Evolutionary conservation across 371 early-diverging fungal genomes (phyloP), one percentile per base, ranked within the genome.

Genomic region (Mortierella sp.): DNA sequence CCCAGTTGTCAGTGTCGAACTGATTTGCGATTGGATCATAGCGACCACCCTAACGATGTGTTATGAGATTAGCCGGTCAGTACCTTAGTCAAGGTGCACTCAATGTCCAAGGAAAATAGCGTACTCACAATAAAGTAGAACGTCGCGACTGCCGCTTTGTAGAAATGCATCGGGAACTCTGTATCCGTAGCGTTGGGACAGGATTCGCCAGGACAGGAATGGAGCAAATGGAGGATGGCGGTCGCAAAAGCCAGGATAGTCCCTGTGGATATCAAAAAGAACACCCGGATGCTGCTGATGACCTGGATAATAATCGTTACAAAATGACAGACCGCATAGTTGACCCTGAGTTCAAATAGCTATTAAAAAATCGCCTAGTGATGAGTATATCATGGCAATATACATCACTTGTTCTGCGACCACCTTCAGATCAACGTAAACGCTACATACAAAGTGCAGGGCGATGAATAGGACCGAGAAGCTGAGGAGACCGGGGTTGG

Each of bases 301-400:
- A 26, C 24, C 31, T 56, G 56, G 19, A 46, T 19, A 19, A 56
- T 46, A 26, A 56, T 56, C 46, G 56, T 46, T n/a, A 46, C 47
- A 26, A 37, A 56, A 4, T 56, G 21, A 23, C 56, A 56, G 17
- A 56, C 56, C 2, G 24, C 21, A 19, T 43, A 23, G 31, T 46
- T 27, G 14, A 46, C 26, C 6, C 56, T 7, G 8, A 56, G 56
- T 17, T 56, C 46, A 6, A 46, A 43, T 4, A 56, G 32, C 56
- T 56, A 46, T 1, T 7, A 19, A 14, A 12, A 31, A 14, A 48
- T n/a, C n/a, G n/a, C n/a, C n/a, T n/a, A n/a, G n/a, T n/a, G n/a
- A n/a, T n/a, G 21, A 44, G 46, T 6, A 44, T 6, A 44, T n/a
- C 7, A 44, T 6, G n/a, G 46, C 6, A 37, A 37, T 6, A 37